These are phyloP conservation scores for Cadophora sp. DNA, from an alignment of 2,329 filamentous ascomycete species.

Conservation along the genomic window DNA sequence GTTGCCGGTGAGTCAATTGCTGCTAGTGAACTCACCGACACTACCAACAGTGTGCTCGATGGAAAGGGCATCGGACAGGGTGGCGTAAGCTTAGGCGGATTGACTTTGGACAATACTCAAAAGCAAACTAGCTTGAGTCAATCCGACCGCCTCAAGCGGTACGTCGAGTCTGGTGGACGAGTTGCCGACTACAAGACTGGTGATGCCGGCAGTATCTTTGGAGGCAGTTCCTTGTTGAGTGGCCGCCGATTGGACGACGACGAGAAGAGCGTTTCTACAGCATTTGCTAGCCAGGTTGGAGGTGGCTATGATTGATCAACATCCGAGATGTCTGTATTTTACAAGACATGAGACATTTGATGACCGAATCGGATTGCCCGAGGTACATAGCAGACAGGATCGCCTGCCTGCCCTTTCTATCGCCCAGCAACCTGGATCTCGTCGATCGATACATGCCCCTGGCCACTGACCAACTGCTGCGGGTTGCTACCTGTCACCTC, in stretches of 20 bases:
- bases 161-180: conserved; percentile 85
- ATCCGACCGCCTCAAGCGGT: conserved; percentile 91
- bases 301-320: conserved; percentile 48
- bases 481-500: conserved; percentile 16
- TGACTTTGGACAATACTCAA: conserved; percentile 77
- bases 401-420: conserved; percentile 21
- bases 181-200: conserved; percentile 59
- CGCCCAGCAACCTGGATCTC: conserved; percentile 31
- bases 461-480: conserved; percentile 5
- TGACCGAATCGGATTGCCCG: conserved; percentile 31
- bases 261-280: conserved; percentile 93
- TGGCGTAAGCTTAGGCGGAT: conserved; percentile 80
- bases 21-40: conserved; percentile 87
- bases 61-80: conserved; percentile 81
- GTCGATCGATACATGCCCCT: conserved; percentile 30
- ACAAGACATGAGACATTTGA: conserved; percentile 31
- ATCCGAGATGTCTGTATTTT: conserved; percentile 19
- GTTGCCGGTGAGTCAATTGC: conserved; percentile 92
- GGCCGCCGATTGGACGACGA: conserved; percentile 77
- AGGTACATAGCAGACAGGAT: conserved; percentile 22
- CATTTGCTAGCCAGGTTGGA: conserved; percentile 94
- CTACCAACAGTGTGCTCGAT: conserved; percentile 78
- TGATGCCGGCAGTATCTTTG: conserved; percentile 71
- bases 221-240: conserved; percentile 58
- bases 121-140: conserved; percentile 79